These are phyloP conservation scores for Linnemannia hyalina DNA, from an alignment of 192 early-diverging fungal genomes.

Conservation along the genomic window DNA sequence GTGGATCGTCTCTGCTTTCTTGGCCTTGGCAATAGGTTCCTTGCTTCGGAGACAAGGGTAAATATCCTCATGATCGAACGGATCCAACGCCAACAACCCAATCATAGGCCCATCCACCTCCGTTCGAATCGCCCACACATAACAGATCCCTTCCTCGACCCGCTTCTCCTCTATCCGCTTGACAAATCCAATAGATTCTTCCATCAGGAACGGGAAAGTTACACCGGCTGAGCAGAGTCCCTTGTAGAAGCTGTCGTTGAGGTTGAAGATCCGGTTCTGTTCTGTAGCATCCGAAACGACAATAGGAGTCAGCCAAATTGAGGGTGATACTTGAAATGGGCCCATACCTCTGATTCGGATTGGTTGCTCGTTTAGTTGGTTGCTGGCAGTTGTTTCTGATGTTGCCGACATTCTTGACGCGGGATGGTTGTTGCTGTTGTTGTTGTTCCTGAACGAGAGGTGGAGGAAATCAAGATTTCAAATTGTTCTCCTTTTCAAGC, in stretches of 20 bases:
- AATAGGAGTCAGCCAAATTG: conserved; percentile 30
- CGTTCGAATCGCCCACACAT: conserved; percentile 30
- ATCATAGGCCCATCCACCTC: conserved; percentile 30
- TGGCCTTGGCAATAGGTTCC: background rate
- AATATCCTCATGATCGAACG: conserved; percentile 25
- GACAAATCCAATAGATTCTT: conserved; percentile 7
- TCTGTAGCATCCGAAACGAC: conserved; percentile 8
- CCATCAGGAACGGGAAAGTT: conserved; percentile 18
- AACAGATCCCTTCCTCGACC: background rate
- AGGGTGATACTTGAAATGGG: conserved; percentile 14
- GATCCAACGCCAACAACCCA: conserved; percentile 16
- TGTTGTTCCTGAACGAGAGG: background rate
- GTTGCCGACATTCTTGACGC: background rate
- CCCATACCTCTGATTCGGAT: conserved; percentile 24
- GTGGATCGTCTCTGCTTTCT: background rate
- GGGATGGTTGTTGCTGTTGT: background rate
- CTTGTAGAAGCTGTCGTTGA: conserved; percentile 23
- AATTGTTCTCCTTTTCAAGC: background rate
- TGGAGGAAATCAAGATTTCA: no score
- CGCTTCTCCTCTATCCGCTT: conserved; percentile 13
- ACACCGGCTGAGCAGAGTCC: conserved; percentile 27
- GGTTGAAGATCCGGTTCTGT: conserved; percentile 26
- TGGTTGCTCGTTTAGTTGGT: background rate
- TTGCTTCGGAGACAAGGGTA: background rate
- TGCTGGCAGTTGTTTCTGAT: background rate